phyloP scores from a whole-genome alignment of 2,329 filamentous ascomycete species.

The Stagonosporopsis chrysanthemi region DNA sequence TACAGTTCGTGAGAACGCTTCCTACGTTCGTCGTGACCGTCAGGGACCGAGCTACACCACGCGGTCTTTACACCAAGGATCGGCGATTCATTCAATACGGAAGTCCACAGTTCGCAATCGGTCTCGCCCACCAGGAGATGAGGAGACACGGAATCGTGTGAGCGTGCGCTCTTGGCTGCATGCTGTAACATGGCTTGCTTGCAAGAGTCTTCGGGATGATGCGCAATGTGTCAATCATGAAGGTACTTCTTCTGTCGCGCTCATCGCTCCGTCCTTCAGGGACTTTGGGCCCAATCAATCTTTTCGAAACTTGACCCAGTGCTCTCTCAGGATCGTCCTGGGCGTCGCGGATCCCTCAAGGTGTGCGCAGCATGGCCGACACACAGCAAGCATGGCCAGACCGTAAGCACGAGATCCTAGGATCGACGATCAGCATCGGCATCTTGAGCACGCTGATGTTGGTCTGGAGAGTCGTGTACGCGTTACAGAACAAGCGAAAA shows the following conservation, averaged over 20 bases:
- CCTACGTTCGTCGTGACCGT: not conserved
- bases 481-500: constrained; percentile 27
- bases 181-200: not conserved
- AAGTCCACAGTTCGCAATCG: constrained; percentile 2
- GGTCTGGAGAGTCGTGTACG: constrained; percentile 34
- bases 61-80: not conserved
- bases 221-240: constrained; percentile 3
- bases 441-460: constrained; percentile 26
- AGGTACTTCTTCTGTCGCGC: constrained; percentile 6
- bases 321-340: constrained; percentile 9
- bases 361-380: constrained; percentile 21
- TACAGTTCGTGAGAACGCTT: not conserved
- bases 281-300: constrained; percentile 1
- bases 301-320: constrained; percentile 9
- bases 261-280: constrained; percentile 5
- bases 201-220: not conserved
- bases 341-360: constrained; percentile 3
- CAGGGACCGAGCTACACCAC: not conserved
- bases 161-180: constrained; percentile 12
- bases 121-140: not conserved
- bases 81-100: constrained; percentile 1
- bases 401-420: constrained; percentile 26
- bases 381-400: constrained; percentile 26
- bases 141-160: not conserved
- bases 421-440: constrained; percentile 23